phyloP scores from a whole-genome alignment of 495 filamentous ascomycete species.

The Bacidia rubella region DNA sequence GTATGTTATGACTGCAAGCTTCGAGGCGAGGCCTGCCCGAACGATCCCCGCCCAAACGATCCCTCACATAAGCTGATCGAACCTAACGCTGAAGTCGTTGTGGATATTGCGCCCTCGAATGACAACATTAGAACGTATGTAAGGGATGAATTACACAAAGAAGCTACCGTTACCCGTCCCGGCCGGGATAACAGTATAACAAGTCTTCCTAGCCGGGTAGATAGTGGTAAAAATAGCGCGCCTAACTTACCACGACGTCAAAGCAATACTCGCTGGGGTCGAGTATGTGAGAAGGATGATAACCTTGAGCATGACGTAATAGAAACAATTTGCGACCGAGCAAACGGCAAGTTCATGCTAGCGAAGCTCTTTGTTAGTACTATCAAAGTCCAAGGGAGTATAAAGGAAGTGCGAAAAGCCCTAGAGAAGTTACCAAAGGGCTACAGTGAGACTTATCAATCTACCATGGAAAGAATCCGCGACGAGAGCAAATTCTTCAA shows the following conservation, averaged over 20 bases:
- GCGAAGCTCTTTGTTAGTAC: conserved; percentile 18
- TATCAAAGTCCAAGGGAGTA: conserved; percentile 8
- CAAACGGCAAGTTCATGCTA: conserved; percentile 18
- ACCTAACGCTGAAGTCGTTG: neutral
- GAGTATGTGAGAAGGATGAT: conserved; percentile 10
- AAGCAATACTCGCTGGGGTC: conserved; percentile 13
- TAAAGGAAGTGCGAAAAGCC: conserved; percentile 11
- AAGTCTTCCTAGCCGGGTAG: too few relatives aligned
- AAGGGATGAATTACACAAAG: conserved; percentile 1
- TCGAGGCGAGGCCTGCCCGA: neutral
- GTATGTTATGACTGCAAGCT: conserved; percentile 2
- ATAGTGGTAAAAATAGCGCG: neutral
- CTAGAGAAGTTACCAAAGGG: conserved; percentile 14
- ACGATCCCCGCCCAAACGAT: neutral
- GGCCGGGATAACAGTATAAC: too few relatives aligned
- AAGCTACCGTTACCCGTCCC: neutral
- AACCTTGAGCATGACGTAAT: conserved; percentile 14
- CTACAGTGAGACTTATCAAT: conserved; percentile 15
- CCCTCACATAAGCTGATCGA: neutral
- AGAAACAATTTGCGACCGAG: conserved; percentile 12
- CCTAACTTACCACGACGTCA: neutral
- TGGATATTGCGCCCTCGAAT: conserved; percentile 4
- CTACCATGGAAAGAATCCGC: conserved; percentile 15
- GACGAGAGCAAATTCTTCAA: neutral
- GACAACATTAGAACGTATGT: conserved; percentile 10